Base-by-base conservation (phyloP, 176 grass and related monocot species). In the Panicum miliaceum region DNA sequence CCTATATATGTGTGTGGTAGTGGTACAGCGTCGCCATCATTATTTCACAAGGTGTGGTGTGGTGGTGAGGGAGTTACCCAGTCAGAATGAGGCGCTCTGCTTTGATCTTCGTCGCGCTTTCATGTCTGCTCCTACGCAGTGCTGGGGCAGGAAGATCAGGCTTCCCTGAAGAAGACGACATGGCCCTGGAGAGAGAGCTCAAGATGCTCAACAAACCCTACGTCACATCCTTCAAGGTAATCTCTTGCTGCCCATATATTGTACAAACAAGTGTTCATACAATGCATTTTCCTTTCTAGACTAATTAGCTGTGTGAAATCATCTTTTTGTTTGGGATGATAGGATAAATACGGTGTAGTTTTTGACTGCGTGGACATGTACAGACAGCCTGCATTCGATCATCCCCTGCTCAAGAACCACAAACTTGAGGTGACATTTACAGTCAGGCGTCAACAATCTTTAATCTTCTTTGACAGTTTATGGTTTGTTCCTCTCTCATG, bases 131-230 rank as follows among this genome's bases (percentile, higher is more conserved):
- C 56, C 20, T 58, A 23, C 20, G 19, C 6, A n/a, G 20, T n/a
- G 20, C 4, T n/a, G 20, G 53, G 19, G 53, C 53, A 56, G 18
- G 7, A 56, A 58, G 56, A n/a, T 23, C 22, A 23, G 20, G 23
- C 56, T 22, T 23, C 56, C 2, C 18, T 7, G 67, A 82, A 60
- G 68, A 71, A 20, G 53, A 61, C 26, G 42, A 15, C 6, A 27
- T 16, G 42, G 68, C 68, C 3, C 20, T 79, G 10, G 60, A 79
- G 59, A 79, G 16, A 65, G 11, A 64, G 38, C 80, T 82, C 16
- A 60, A 82, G 52, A 61, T 82, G 67, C 67, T 82, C 40, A 72
- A 82, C 38, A 82, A 61, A 32, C 67, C 80, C 5, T 60, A 82
- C 26, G 67, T 59, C 23, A 82, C 32, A 60, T 60, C 80, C 6